Evolutionary conservation across 768 basidiomycete genomes (phyloP).

Genomic region (Fomitopsis pulvina): DNA sequence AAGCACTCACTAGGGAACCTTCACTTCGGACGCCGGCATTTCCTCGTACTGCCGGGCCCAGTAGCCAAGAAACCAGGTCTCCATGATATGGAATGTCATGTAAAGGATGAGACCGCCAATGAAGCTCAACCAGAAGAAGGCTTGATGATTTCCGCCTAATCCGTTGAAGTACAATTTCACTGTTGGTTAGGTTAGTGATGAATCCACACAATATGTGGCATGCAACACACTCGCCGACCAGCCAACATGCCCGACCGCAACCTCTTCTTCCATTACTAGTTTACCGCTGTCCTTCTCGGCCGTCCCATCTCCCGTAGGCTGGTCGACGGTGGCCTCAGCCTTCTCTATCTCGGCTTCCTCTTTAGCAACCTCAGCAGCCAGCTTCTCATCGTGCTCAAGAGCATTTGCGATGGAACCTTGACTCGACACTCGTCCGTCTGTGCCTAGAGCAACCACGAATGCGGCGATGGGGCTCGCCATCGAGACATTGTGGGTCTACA

Average conservation of each 20-base stretch:
- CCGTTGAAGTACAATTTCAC: slow-evolving; percentile 22
- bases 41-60: no score
- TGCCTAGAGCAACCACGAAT: slow-evolving; percentile 45
- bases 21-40: no score
- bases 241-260: slow-evolving; percentile 51
- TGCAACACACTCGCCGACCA: slow-evolving; percentile 32
- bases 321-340: slow-evolving; percentile 17
- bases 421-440: slow-evolving; percentile 43
- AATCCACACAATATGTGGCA: no score
- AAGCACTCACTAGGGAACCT: no score
- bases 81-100: slow-evolving; percentile 12
- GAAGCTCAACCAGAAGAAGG: slow-evolving; percentile 27
- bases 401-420: slow-evolving; percentile 43
- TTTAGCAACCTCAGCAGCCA: slow-evolving; percentile 18
- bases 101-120: slow-evolving; percentile 12
- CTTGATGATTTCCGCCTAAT: slow-evolving; percentile 17
- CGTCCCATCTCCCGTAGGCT: slow-evolving; percentile 11
- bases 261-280: slow-evolving; percentile 58
- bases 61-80: slow-evolving; percentile 43
- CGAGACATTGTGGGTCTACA: slow-evolving; percentile 43
- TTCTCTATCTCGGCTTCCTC: slow-evolving; percentile 13
- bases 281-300: slow-evolving; percentile 38
- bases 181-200: slow-evolving; percentile 13
- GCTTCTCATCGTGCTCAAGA: slow-evolving; percentile 32
- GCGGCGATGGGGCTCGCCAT: slow-evolving; percentile 45